phyloP scores from a whole-genome alignment of 495 filamentous ascomycete species.

The Filosporella fistucella region DNA sequence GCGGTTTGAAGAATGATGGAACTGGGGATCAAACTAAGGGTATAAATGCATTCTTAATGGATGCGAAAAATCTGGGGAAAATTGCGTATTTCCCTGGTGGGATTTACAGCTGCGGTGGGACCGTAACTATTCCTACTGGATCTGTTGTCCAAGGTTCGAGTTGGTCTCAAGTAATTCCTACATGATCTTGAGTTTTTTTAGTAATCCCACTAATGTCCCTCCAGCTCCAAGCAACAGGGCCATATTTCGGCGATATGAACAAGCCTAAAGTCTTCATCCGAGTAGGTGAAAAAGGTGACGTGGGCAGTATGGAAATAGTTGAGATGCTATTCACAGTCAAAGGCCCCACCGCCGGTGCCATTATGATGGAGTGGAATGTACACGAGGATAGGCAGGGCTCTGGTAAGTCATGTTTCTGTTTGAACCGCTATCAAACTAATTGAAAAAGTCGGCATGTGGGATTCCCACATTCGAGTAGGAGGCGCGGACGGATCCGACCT shows the following conservation, averaged over 20 bases:
- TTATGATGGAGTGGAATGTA: conserved; percentile 29
- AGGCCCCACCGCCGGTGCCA: conserved; percentile 13
- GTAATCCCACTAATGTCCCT: too few species aligned
- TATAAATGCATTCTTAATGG: background rate
- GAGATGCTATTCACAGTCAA: conserved; percentile 20
- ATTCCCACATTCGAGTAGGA: conserved; percentile 40
- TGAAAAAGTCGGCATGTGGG: conserved; percentile 4
- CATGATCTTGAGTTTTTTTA: too few species aligned
- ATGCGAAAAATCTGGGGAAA: background rate
- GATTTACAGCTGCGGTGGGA: background rate
- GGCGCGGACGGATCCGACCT: conserved; percentile 35
- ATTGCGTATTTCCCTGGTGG: conserved; percentile 33
- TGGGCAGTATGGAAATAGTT: conserved; percentile 45
- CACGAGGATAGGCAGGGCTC: conserved; percentile 7
- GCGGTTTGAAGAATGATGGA: background rate
- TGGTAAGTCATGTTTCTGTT: conserved; percentile 27
- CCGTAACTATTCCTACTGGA: conserved; percentile 38
- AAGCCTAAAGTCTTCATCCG: conserved; percentile 47
- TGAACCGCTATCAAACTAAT: conserved; percentile 6
- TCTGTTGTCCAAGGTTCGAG: conserved; percentile 42
- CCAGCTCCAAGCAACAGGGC: conserved; percentile 50
- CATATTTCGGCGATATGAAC: conserved; percentile 37
- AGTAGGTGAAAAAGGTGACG: conserved; percentile 45
- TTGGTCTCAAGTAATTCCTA: conserved; percentile 55
- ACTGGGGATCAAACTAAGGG: background rate